phyloP scores from a whole-genome alignment of 129 eudicot species.

The Heracleum sosnowskyi region DNA sequence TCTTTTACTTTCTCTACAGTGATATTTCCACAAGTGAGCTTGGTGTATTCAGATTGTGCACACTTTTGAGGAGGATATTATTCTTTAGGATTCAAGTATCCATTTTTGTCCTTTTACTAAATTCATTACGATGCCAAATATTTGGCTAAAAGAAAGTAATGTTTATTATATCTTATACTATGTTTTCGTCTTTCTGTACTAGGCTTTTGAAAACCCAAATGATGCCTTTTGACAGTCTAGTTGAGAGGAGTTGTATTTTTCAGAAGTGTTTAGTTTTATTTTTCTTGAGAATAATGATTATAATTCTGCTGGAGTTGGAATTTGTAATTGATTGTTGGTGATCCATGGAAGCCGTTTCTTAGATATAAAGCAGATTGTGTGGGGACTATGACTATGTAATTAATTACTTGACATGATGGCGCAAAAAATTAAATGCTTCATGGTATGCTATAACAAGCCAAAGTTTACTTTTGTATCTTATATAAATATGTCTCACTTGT shows the following conservation, averaged over 20 bases:
- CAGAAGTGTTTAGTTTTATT: not conserved
- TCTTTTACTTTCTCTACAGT: not conserved
- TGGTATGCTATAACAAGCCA: not conserved
- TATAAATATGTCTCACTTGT: not conserved
- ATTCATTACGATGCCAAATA: not conserved
- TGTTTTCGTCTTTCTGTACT: not conserved
- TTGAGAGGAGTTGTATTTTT: not conserved
- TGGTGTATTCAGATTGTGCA: not conserved
- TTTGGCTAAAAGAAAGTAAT: not conserved
- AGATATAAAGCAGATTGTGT: not conserved
- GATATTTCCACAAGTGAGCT: not conserved
- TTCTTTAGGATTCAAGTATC: not conserved
- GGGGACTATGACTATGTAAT: not conserved
- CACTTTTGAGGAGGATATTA: not conserved
- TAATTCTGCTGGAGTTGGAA: not conserved
- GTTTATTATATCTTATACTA: not conserved
- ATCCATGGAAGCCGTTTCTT: not conserved
- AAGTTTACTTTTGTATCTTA: not conserved
- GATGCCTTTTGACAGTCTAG: not conserved
- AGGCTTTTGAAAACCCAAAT: not conserved
- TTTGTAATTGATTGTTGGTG: not conserved
- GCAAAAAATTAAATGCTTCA: not conserved
- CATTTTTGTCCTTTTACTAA: not conserved
- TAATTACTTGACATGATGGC: not conserved
- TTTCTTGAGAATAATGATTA: not conserved